Base-by-base conservation (phyloP, 768 basidiomycete species). In the Tricholoma bakamatsutake region DNA sequence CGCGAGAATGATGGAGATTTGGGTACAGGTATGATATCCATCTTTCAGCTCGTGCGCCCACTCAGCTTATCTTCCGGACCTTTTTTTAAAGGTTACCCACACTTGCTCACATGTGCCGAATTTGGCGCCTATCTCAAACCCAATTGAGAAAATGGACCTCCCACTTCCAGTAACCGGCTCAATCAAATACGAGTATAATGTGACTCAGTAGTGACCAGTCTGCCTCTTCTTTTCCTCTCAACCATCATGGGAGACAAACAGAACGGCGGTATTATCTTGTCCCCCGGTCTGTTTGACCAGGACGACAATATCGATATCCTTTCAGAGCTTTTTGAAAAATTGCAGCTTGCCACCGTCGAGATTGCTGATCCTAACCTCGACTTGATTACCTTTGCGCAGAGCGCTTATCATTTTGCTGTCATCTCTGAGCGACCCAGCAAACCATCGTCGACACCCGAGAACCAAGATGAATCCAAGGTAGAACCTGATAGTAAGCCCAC, bases 311-410 rank as follows among this genome's bases (percentile, higher is more conserved):
- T 77, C 18, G 76, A 79, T 30, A 13, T 58, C 1, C 64, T 80
- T 24, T 33, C 53, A 18, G 24, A 48, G 1, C 67, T 74, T 30
- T 80, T 73, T 59, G 74, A 74, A 35, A 61, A 76, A 46, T 68
- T 80, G 37, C 78, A 78, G 57, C 62, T 71, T 12, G 63, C 64
- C 40, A 71, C 76, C 1, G 66, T 76, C 5, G 80, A 81, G 43
- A 62, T 69, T 5, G 69, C 74, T 5, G 60, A 69, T 54, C 70
- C 73, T 0, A 57, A 59, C 4, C 54, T 73, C 28, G 78, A 79
- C 59, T 53, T 80, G 1, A 46, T 79, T 15, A 71, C 74, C 0
- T 81, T 81, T 54, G 68, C 74, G 5, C 53, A 63, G 18, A 63
- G 58, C 13, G 67, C 72, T 5, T 64, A 69, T 50, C 76, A 67